Evolutionary conservation across 1,284 basidiomycete species (phyloP).

Genomic region (Fomitopsis palustris): DNA sequence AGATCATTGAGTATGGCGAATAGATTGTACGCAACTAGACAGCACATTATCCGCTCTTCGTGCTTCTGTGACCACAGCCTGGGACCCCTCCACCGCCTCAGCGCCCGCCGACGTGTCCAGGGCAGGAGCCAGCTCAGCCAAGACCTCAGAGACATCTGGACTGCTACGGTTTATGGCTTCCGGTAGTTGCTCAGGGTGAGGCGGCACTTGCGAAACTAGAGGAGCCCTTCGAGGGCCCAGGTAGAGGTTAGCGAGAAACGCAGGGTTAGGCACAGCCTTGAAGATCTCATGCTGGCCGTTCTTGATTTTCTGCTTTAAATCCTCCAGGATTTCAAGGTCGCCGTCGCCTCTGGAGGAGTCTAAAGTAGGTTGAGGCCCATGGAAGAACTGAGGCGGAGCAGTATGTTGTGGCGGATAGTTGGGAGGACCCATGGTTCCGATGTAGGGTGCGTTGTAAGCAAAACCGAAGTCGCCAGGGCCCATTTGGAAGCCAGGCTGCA

Average conservation of each 20-base stretch:
- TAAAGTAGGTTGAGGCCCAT: conserved; percentile 5
- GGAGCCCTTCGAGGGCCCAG: conserved; percentile 39
- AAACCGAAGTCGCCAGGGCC: conserved; percentile 15
- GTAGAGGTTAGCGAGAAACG: conserved; percentile 58
- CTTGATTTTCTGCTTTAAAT: conserved; percentile 68
- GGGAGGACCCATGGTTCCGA: conserved; percentile 19
- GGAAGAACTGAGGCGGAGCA: conserved; percentile 21
- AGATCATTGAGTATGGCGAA: neutral
- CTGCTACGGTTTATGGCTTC: conserved; percentile 4
- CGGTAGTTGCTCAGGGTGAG: conserved; percentile 40
- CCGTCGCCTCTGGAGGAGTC: conserved; percentile 33
- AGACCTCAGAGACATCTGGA: neutral
- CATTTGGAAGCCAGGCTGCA: conserved; percentile 17
- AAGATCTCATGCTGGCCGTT: conserved; percentile 67
- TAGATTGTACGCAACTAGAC: neutral
- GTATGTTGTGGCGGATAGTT: conserved; percentile 22
- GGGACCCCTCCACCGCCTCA: neutral
- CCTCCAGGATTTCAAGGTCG: conserved; percentile 69
- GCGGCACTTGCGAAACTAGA: conserved; percentile 29
- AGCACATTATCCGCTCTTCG: neutral
- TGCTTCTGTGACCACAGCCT: neutral
- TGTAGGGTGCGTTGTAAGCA: conserved; percentile 22
- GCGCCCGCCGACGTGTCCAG: conserved; percentile 4
- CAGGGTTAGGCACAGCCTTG: conserved; percentile 60
- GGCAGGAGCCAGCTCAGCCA: conserved; percentile 4